Evolutionary conservation across 2,329 filamentous ascomycete genomes (phyloP).

Genomic region (Venturia carpophila): DNA sequence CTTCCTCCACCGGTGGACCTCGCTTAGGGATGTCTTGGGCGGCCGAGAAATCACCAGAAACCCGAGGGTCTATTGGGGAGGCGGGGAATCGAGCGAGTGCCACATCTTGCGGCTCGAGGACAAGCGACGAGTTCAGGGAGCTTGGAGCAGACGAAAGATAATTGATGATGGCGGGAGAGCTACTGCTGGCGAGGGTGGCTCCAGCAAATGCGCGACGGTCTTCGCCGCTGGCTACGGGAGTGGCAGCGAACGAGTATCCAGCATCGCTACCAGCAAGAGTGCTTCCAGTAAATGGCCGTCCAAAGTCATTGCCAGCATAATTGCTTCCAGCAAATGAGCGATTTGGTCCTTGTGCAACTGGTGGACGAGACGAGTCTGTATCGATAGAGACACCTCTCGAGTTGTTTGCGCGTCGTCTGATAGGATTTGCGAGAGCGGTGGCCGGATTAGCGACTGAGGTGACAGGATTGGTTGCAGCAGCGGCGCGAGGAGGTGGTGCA

Average conservation of each 20-base stretch:
- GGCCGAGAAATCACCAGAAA: neutral
- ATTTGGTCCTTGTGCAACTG: neutral
- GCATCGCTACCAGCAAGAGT: neutral
- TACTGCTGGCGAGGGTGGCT: neutral
- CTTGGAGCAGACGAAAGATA: slow-evolving; percentile 5
- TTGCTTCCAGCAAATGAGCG: neutral
- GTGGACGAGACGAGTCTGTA: neutral
- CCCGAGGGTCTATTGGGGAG: neutral
- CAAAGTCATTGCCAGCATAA: neutral
- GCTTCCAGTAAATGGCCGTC: neutral
- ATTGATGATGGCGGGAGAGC: neutral
- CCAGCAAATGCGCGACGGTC: neutral
- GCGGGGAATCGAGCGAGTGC: neutral
- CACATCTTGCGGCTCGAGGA: neutral
- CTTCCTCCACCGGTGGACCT: neutral
- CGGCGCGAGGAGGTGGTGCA: neutral
- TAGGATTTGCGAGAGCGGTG: neutral
- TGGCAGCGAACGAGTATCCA: neutral
- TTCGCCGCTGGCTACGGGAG: neutral
- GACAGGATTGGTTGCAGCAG: neutral
- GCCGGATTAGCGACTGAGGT: neutral
- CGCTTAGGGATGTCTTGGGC: neutral
- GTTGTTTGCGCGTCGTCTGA: neutral
- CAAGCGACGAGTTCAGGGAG: slow-evolving; percentile 2
- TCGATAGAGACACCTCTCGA: neutral